Base-by-base conservation (phyloP, 441 rosid genomes). In the Populus trichocarpa region DNA sequence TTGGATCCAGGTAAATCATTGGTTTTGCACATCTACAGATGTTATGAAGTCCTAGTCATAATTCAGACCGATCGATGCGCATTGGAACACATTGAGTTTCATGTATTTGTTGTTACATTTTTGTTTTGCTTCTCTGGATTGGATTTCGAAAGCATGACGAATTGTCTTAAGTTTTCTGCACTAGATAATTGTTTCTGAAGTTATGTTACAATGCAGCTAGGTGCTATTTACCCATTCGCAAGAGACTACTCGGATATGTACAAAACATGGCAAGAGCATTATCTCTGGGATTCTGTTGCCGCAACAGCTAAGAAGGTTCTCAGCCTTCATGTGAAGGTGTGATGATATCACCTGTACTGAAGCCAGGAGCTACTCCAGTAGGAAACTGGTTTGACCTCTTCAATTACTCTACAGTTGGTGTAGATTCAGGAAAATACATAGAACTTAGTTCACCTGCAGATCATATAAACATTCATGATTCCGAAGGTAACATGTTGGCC, bases 151-250 rank as follows among this genome's bases (percentile, higher is more conserved):
- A 40, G 50, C 50, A 40, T 11, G 50, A 13, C 50, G 13, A 40
- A 40, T 3, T 40, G 50, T 40, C 50, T 40, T 13, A 40, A 40
- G 50, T 40, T 40, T 11, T 40, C 50, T 40, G 50, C 16, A 12
- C 16, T 40, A 3, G 50, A 40, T 12, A 53, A 8, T 2, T 11
- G 69, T 7, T 65, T 2, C 23, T 25, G 30, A 65, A 65, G 23
- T 38, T 10, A 4, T 28, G 26, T 30, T n/a, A 20, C 40, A 22
- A 28, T 82, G 86, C 87, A 93, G 96, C 75, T 93, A 0, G 95
- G 97, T 30, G 97, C 98, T 5, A 89, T 90, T 81, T 91, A 91
- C 73, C 96, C 96, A 28, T 91, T 93, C 38, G 86, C 96, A 33
- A 86, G 98, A 85, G 98, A 92, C 70, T 94, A 92, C 68, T 86